Conservation (phyloP, 2,329 filamentous ascomycete species). For the Hypomyces rosellus region DNA sequence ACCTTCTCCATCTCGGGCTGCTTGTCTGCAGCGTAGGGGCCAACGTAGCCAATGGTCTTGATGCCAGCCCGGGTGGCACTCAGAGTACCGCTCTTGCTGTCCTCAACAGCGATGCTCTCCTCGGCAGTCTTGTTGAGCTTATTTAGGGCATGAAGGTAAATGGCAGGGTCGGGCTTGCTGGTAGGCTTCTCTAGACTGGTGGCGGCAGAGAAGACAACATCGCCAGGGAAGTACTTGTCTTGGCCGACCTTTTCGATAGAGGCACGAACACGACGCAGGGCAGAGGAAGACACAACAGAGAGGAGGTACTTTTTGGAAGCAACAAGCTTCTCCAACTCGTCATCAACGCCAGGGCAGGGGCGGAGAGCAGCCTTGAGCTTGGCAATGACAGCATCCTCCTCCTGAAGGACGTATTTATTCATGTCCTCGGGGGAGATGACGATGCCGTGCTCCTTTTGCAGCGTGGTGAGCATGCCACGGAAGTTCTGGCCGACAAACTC, state of each 20-base stretch:
- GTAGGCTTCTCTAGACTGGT: constrained; percentile 73
- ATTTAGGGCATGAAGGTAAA: constrained; percentile 75
- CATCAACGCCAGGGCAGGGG: constrained; percentile 63
- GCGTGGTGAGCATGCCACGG: constrained; percentile 77
- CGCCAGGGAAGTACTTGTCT: constrained; percentile 69
- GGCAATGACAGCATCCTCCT: constrained; percentile 77
- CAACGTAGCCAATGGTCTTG: constrained; percentile 77
- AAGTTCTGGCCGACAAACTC: constrained; percentile 95
- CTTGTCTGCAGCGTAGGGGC: constrained; percentile 61
- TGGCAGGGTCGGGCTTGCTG: constrained; percentile 83
- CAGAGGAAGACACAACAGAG: constrained; percentile 75
- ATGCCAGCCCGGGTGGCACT: constrained; percentile 70
- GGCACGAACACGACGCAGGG: constrained; percentile 69
- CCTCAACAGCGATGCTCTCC: constrained; percentile 78
- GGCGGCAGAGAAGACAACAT: constrained; percentile 75
- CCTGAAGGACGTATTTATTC: constrained; percentile 65
- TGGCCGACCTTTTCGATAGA: constrained; percentile 74
- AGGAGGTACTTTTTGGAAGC: constrained; percentile 61
- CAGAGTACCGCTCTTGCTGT: constrained; percentile 78
- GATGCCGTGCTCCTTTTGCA: constrained; percentile 73
- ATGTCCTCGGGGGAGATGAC: constrained; percentile 60
- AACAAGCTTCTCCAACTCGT: constrained; percentile 58
- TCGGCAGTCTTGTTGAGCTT: constrained; percentile 62
- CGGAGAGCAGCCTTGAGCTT: constrained; percentile 64
- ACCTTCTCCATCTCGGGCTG: constrained; percentile 58